Percentiles rank a stretch among this genome's conserved stretches.
These are phyloP conservation scores for Rhazya stricta DNA, from an alignment of 257 asterid genomes.

Conservation along the genomic window DNA sequence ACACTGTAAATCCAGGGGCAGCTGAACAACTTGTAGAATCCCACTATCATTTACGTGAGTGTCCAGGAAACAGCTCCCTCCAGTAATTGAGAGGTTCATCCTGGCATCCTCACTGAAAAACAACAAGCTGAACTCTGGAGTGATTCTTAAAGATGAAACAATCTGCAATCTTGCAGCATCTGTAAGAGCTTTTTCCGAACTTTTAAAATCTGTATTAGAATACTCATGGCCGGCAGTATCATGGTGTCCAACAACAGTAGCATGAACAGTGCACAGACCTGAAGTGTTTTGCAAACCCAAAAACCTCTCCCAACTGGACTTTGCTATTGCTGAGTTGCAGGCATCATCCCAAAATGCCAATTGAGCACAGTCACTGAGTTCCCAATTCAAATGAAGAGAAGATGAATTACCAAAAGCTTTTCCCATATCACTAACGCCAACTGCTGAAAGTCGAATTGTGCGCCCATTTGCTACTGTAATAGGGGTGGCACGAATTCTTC, in stretches of 20 bases:
- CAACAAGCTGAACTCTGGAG: conserved; percentile 66
- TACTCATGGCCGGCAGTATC: conserved; percentile 36
- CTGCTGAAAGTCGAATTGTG: conserved; percentile 69
- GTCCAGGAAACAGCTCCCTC: conserved; percentile 75
- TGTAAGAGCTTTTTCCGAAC: conserved; percentile 39
- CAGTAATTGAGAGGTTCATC: conserved; percentile 68
- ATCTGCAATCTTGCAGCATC: conserved; percentile 77
- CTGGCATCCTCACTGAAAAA: conserved; percentile 62
- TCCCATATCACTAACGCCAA: conserved; percentile 66
- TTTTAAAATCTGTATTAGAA: conserved; percentile 26
- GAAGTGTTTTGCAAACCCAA: conserved; percentile 68
- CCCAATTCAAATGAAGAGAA: conserved; percentile 72
- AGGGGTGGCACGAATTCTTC: conserved; percentile 57
- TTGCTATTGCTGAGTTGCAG: conserved; percentile 29
- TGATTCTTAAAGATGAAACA: conserved; percentile 70
- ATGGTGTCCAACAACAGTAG: conserved; percentile 44
- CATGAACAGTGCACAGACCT: conserved; percentile 63
- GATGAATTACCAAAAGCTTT: conserved; percentile 81
- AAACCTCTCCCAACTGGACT: conserved; percentile 80
- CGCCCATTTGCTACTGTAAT: conserved; percentile 83
- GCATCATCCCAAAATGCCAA: conserved; percentile 54
- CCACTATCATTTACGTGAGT: conserved; percentile 58
- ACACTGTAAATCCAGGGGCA: conserved; percentile 43
- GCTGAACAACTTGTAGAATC: conserved; percentile 46
- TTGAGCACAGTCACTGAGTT: conserved; percentile 57